Evolutionary conservation across 2,329 filamentous ascomycete genomes (phyloP).

Genomic region (Geosmithia morbida): DNA sequence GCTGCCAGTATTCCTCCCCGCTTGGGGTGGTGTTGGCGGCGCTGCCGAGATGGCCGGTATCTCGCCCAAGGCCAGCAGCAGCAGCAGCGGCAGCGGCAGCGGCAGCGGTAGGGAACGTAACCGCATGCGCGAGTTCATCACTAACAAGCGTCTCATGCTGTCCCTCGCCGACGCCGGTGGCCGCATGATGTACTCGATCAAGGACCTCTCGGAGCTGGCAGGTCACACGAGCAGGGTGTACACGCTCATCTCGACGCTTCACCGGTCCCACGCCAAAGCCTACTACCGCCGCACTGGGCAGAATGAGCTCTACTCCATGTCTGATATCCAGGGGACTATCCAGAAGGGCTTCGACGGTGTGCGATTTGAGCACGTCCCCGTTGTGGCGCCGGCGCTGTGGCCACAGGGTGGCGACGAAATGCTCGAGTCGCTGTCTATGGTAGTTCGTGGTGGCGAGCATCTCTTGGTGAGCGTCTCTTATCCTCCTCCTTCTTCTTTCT

Average conservation of each 20-base stretch:
- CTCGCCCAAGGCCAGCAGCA: not conserved
- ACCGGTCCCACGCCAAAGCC: conserved; percentile 81
- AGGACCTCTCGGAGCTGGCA: conserved; percentile 88
- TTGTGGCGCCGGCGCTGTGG: conserved; percentile 79
- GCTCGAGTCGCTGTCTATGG: conserved; percentile 74
- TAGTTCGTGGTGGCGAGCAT: conserved; percentile 83
- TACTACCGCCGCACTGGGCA: conserved; percentile 57
- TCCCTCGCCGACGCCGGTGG: conserved; percentile 92
- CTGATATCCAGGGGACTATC: conserved; percentile 84
- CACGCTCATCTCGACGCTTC: conserved; percentile 85
- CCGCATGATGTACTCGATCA: conserved; percentile 99
- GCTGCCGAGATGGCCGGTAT: conserved; percentile 47
- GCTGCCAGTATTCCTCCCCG: conserved; percentile 83
- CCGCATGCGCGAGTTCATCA: conserved; percentile 98
- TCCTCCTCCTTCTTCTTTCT: too few relatives aligned
- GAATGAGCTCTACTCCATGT: conserved; percentile 74
- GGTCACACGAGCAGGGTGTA: conserved; percentile 95
- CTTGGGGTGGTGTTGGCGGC: conserved; percentile 78
- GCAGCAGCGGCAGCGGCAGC: conserved; percentile 36
- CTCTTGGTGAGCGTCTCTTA: conserved; percentile 45
- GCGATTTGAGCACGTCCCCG: conserved; percentile 79
- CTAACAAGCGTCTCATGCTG: conserved; percentile 96
- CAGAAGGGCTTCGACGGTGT: conserved; percentile 94
- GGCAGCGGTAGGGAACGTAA: conserved; percentile 55
- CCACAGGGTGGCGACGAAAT: conserved; percentile 87